Conservation (phyloP, 2,329 filamentous ascomycete genomes). For the Xylaria sp. region DNA sequence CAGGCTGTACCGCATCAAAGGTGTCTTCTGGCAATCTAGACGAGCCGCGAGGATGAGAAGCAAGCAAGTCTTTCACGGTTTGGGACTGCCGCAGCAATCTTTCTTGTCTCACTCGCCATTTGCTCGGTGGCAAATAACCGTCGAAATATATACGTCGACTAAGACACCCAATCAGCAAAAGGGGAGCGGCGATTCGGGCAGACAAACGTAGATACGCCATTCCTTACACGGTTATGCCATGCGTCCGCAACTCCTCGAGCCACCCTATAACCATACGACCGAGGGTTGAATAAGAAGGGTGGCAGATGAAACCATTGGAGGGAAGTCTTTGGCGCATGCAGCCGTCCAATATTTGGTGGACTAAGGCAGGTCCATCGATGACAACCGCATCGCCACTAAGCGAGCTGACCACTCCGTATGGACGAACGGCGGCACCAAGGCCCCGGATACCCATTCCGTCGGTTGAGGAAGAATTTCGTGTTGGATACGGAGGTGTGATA, state of each 20-base stretch:
- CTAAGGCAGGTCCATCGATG: conserved; percentile 81
- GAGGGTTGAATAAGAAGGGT: conserved; percentile 68
- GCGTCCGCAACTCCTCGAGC: conserved; percentile 62
- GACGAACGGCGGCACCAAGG: conserved; percentile 58
- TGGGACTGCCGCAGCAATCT: conserved; percentile 64
- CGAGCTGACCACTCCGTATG: conserved; percentile 52
- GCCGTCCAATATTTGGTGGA: conserved; percentile 72
- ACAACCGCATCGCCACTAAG: conserved; percentile 53
- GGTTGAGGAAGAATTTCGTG: background rate
- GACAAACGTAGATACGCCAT: conserved; percentile 24
- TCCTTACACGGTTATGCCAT: conserved; percentile 67
- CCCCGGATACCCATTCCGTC: conserved; percentile 63
- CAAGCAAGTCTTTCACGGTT: conserved; percentile 58
- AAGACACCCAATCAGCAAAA: conserved; percentile 46
- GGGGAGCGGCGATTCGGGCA: background rate
- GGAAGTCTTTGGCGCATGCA: conserved; percentile 50
- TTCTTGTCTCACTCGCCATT: conserved; percentile 65
- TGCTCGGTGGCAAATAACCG: conserved; percentile 73
- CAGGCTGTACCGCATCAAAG: conserved; percentile 25
- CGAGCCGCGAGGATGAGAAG: conserved; percentile 41
- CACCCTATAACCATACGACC: conserved; percentile 64
- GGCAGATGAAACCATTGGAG: conserved; percentile 54
- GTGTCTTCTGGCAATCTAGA: conserved; percentile 19
- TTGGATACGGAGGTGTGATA: background rate
- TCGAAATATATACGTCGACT: conserved; percentile 80